Percentiles rank a stretch among this genome's conserved stretches.
phyloP scores from a whole-genome alignment of 2,329 filamentous ascomycete species.

The Pseudogymnoascus sp. region DNA sequence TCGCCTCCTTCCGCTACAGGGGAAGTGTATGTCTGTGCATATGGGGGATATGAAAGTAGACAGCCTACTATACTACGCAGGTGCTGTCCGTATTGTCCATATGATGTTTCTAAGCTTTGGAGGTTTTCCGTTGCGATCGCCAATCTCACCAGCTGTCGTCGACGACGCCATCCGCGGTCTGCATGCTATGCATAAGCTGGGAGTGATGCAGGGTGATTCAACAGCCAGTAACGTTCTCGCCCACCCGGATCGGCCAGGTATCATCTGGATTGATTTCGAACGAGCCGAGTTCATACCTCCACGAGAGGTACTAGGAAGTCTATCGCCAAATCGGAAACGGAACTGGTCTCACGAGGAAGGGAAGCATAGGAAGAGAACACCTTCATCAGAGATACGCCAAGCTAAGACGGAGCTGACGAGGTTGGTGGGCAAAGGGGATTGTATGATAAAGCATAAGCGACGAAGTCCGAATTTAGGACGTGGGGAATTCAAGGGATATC shows the following conservation, averaged over 20 bases:
- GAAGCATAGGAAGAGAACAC: neutral
- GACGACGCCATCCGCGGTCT: neutral
- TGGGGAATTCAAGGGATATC: too few relatives aligned
- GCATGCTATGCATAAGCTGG: neutral
- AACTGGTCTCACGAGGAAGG: neutral
- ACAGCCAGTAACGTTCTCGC: neutral
- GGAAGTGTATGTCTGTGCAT: conserved; percentile 30
- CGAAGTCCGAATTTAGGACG: too few relatives aligned
- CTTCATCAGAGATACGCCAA: neutral
- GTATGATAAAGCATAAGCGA: too few relatives aligned
- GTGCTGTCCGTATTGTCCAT: neutral
- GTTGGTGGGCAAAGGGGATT: neutral
- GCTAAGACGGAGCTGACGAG: conserved; percentile 1
- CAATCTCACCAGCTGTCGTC: neutral
- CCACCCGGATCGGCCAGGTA: neutral
- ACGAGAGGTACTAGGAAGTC: neutral
- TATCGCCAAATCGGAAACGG: neutral
- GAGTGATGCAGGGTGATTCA: neutral
- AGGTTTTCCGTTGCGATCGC: neutral
- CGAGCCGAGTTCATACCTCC: neutral
- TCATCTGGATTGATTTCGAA: neutral
- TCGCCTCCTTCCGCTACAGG: conserved; percentile 28
- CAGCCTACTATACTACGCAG: neutral
- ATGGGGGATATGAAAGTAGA: conserved; percentile 21
- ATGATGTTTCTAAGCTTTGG: neutral